These are phyloP conservation scores for Phaeoacremonium minimum DNA, from an alignment of 2,329 filamentous ascomycete species.

Conservation along the genomic window DNA sequence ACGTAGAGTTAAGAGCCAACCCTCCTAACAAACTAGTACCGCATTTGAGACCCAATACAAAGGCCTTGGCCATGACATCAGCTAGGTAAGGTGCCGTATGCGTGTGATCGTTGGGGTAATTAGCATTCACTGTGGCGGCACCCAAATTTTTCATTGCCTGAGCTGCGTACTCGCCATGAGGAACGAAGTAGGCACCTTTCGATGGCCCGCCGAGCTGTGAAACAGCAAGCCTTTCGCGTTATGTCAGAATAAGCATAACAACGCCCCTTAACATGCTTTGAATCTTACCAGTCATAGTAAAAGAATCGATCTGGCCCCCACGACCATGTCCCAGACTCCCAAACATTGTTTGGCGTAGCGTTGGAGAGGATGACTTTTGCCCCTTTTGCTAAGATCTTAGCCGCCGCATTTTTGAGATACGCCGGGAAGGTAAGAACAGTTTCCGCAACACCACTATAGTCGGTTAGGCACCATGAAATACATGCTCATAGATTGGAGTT, in stretches of 20 bases:
- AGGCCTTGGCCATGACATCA: conserved; percentile 49
- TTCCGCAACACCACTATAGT: conserved; percentile 42
- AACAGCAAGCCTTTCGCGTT: conserved; percentile 23
- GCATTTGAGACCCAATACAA: conserved; percentile 51
- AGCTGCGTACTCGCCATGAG: conserved; percentile 56
- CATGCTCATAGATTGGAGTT: background rate
- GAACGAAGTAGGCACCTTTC: conserved; percentile 47
- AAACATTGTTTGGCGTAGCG: conserved; percentile 54
- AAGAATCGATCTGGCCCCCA: conserved; percentile 50
- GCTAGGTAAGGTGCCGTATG: conserved; percentile 56
- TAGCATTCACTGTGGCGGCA: conserved; percentile 39
- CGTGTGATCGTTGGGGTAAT: conserved; percentile 58
- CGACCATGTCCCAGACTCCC: conserved; percentile 49
- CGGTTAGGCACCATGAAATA: background rate
- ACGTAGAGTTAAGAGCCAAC: conserved; percentile 23
- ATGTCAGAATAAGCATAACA: no score
- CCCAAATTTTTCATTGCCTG: conserved; percentile 48
- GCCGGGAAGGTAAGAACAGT: conserved; percentile 57
- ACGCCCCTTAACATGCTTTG: no score
- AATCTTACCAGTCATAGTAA: conserved; percentile 42
- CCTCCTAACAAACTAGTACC: conserved; percentile 34
- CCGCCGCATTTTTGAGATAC: conserved; percentile 55
- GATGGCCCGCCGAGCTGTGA: conserved; percentile 27
- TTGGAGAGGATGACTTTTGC: conserved; percentile 56
- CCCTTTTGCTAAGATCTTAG: conserved; percentile 48